Evolutionary conservation across 164 flowering plant genomes (phyloP), one percentile per base, ranked within the genome.

Genomic region (Euptelea pleiosperma): DNA sequence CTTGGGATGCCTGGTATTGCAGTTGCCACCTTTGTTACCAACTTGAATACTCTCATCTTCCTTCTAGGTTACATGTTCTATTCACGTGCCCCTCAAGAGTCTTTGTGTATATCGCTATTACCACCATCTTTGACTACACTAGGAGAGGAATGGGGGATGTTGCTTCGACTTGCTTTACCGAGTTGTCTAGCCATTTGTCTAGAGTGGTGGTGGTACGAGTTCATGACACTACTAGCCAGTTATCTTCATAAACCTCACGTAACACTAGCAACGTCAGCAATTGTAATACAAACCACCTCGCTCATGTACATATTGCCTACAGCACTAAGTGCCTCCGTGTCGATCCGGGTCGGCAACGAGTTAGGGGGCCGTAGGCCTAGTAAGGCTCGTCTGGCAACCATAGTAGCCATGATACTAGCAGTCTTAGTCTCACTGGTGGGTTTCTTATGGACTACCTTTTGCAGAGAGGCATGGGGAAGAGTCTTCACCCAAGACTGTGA

Each of bases 131-230:
- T n/a, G n/a, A n/a, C n/a, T n/a, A n/a, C 62, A 24, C 36, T 43
- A 3, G 64, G 69, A 8, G 70, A 80, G 26, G 85, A 81, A 35
- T 92, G 96, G 98, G 57, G 73, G 21, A 48, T 49, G 55, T 77
- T 92, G 1, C 66, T 92, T 7, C 30, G 72, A 34, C 73, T 87
- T 1, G 75, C 94, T 0, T 43, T 84, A 29, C 88, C 87, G 1
- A 92, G 93, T 42, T 89, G 97, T 26, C 45, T 92, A n/a, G 89
- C 69, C 0, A 88, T 92, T 6, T 92, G 98, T 47, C 59, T 89
- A 14, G 98, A 92, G 52, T 92, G 98, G 98, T 92, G 98, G 98
- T 92, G 98, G 98, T 92, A 92, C 57, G 98, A 92, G 70, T 58
- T 92, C 68, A 86, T 89, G 96, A 89, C 90, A 6, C 70, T 89